These are phyloP conservation scores for Pyricularia grisea DNA, from an alignment of 2,329 filamentous ascomycete genomes.

Conservation along the genomic window DNA sequence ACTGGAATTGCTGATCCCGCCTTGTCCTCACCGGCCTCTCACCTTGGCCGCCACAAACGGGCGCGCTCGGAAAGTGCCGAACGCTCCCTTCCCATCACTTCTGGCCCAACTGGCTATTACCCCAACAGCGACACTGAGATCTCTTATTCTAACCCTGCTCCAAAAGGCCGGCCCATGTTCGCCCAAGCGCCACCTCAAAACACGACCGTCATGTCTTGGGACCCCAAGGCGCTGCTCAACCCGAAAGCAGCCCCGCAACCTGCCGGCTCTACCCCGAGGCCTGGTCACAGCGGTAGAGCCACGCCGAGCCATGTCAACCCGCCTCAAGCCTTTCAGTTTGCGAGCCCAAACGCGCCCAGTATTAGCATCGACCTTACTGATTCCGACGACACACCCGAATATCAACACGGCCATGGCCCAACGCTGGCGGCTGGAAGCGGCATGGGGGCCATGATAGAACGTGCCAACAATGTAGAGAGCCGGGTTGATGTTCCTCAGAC, in stretches of 20 bases:
- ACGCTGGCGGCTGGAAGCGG: slow-evolving; percentile 15
- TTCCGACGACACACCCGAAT: slow-evolving; percentile 6
- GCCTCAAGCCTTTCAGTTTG: slow-evolving; percentile 21
- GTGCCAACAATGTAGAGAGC: slow-evolving; percentile 64
- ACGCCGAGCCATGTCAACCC: slow-evolving; percentile 17
- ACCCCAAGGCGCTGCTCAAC: slow-evolving; percentile 28
- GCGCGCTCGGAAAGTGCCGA: neutral
- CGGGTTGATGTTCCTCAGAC: slow-evolving; percentile 47
- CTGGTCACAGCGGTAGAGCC: slow-evolving; percentile 6
- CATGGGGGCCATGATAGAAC: slow-evolving; percentile 59
- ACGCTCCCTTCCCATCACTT: neutral
- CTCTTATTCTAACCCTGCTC: neutral
- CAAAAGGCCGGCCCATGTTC: slow-evolving; percentile 8
- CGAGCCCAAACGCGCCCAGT: slow-evolving; percentile 15
- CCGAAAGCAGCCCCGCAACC: slow-evolving; percentile 16
- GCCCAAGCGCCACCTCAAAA: slow-evolving; percentile 14
- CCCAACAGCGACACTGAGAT: neutral
- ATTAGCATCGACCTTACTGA: slow-evolving; percentile 11
- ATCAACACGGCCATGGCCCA: slow-evolving; percentile 10
- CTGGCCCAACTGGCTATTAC: neutral
- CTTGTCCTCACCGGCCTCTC: neutral
- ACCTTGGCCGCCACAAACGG: neutral
- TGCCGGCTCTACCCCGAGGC: slow-evolving; percentile 1
- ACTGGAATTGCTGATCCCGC: neutral
- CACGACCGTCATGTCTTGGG: slow-evolving; percentile 13